Percentiles rank a stretch among this genome's conserved stretches.
phyloP scores from a whole-genome alignment of 257 asterid species.

The Solanum tarapatanum region DNA sequence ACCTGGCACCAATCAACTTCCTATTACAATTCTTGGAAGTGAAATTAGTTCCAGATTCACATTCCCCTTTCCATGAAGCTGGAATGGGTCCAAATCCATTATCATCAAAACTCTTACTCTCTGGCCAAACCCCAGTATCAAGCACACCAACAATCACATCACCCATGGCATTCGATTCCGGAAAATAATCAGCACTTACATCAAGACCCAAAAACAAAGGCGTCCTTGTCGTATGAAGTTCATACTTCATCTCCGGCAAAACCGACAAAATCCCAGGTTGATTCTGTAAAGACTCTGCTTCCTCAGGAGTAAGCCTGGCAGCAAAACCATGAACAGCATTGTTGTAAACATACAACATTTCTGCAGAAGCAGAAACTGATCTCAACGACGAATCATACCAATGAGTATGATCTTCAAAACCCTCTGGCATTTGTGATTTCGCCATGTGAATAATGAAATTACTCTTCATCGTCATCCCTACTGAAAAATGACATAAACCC shows the following conservation, averaged over 20 bases:
- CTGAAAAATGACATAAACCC: conserved; percentile 5
- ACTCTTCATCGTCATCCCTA: background rate
- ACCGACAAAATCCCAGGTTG: conserved; percentile 35
- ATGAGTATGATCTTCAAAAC: conserved; percentile 36
- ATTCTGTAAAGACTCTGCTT: conserved; percentile 26
- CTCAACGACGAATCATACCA: conserved; percentile 53
- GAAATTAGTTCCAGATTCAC: conserved; percentile 42
- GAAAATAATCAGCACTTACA: background rate
- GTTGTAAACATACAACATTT: conserved; percentile 32
- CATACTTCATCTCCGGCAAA: conserved; percentile 34
- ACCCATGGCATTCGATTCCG: background rate
- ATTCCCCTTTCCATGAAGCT: conserved; percentile 39
- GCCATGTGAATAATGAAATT: conserved; percentile 87
- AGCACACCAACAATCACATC: conserved; percentile 4
- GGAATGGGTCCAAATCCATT: conserved; percentile 42
- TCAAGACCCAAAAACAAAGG: conserved; percentile 45
- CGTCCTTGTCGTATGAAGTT: conserved; percentile 46
- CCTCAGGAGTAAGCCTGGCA: conserved; percentile 27
- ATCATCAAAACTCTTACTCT: conserved; percentile 40
- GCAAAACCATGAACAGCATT: conserved; percentile 36
- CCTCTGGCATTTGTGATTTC: conserved; percentile 57
- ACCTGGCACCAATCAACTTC: conserved; percentile 6
- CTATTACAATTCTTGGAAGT: conserved; percentile 43
- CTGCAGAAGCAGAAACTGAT: conserved; percentile 22
- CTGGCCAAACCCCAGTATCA: conserved; percentile 45